Evolutionary conservation across 2,329 filamentous ascomycete genomes (phyloP).

Genomic region (Decorospora gaudefroyi): DNA sequence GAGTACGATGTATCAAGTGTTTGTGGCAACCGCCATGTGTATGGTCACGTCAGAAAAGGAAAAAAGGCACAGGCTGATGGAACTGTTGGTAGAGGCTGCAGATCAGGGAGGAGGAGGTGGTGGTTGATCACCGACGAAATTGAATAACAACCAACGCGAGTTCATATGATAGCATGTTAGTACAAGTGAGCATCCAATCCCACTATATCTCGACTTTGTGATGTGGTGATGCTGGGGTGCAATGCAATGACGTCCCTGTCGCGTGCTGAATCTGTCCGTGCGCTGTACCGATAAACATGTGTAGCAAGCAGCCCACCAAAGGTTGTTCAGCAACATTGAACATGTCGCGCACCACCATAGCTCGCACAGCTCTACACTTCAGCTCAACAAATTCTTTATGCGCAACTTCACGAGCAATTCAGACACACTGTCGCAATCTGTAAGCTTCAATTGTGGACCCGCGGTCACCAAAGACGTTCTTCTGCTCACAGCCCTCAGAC

Average conservation of each 20-base stretch:
- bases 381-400: constrained; percentile 21
- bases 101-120: constrained; percentile 21
- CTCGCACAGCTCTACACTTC: constrained; percentile 28
- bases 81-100: constrained; percentile 8
- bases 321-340: not conserved
- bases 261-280: constrained; percentile 11
- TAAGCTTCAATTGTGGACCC: constrained; percentile 21
- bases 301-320: constrained; percentile 5
- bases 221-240: too few relatives aligned
- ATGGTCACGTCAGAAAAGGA: constrained; percentile 42
- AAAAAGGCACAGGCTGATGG: constrained; percentile 36
- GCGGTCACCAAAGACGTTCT: not conserved
- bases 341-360: constrained; percentile 36
- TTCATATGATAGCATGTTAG: too few relatives aligned
- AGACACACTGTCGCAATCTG: constrained; percentile 30
- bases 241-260: constrained; percentile 12
- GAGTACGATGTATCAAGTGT: constrained; percentile 34
- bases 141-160: too few relatives aligned
- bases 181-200: too few relatives aligned
- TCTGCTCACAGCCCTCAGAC: constrained; percentile 19
- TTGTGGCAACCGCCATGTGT: constrained; percentile 42
- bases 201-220: too few relatives aligned
- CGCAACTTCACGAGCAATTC: constrained; percentile 27
- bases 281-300: constrained; percentile 1
- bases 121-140: not conserved